Evolutionary conservation across 73 alveolate species (phyloP).

Genomic region (Tetrahymena malaccensis): DNA sequence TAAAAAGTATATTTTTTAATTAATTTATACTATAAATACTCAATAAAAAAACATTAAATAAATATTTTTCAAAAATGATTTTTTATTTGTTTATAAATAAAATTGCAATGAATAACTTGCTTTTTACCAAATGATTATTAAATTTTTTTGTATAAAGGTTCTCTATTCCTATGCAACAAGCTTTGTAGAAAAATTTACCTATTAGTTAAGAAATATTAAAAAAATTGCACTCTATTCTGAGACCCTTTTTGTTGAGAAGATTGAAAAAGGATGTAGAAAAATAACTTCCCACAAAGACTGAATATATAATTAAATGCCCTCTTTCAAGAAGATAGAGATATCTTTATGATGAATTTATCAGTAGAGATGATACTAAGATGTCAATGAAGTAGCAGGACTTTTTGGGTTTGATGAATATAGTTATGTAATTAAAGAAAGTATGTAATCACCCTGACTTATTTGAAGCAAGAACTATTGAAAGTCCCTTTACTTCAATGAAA

Average conservation of each 20-base stretch:
- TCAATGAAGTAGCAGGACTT: slow-evolving; percentile 77
- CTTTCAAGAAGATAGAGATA: slow-evolving; percentile 93
- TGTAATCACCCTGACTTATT: slow-evolving; percentile 99
- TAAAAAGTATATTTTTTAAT: too few relatives aligned
- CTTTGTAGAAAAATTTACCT: slow-evolving; percentile 76
- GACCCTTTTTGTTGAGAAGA: slow-evolving; percentile 97
- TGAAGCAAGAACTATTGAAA: slow-evolving; percentile 91
- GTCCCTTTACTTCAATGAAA: slow-evolving; percentile 53
- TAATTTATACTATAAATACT: too few relatives aligned
- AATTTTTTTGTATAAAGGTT: slow-evolving; percentile 77
- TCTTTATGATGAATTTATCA: slow-evolving; percentile 95
- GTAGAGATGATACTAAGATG: slow-evolving; percentile 61
- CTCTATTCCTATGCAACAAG: slow-evolving; percentile 88
- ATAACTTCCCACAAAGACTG: slow-evolving; percentile 93
- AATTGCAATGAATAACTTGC: too few relatives aligned
- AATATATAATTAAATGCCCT: slow-evolving; percentile 88
- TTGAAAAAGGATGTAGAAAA: slow-evolving; percentile 96
- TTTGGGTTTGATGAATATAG: slow-evolving; percentile 91
- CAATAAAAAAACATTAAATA: too few relatives aligned
- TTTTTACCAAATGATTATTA: too few relatives aligned
- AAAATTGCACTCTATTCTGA: slow-evolving; percentile 79
- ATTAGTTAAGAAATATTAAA: slow-evolving; percentile 74
- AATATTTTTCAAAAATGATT: neutral
- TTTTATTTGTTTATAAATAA: neutral
- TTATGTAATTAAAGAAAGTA: slow-evolving; percentile 96